These are phyloP conservation scores for Silene noctiflora DNA, from an alignment of 179 eudicot species.

Conservation along the genomic window DNA sequence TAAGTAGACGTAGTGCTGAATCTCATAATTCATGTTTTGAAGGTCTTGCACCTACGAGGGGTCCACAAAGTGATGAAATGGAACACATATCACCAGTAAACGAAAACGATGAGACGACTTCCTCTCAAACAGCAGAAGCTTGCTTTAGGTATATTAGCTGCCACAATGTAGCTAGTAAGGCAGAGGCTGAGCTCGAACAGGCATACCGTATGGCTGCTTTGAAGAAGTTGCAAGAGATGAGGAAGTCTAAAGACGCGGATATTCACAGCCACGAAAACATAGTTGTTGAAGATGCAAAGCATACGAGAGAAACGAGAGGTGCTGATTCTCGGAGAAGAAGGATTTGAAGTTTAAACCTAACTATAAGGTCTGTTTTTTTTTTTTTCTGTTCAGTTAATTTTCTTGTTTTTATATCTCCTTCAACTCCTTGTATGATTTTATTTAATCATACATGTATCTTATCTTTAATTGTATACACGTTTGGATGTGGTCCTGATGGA, in stretches of 20 bases:
- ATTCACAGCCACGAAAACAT: neutral
- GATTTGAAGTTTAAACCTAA: neutral
- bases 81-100: neutral
- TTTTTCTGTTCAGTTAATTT: too few species aligned
- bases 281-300: constrained; percentile 5
- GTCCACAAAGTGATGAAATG: neutral
- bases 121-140: constrained; percentile 8
- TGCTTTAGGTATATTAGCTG: too few species aligned
- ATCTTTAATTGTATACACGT: too few species aligned
- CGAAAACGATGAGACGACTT: neutral
- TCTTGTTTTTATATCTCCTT: neutral
- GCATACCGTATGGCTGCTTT: constrained; percentile 37
- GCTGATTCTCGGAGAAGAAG: neutral
- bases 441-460: neutral
- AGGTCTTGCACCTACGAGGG: constrained; percentile 3
- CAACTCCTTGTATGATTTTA: neutral
- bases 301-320: neutral
- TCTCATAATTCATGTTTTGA: neutral
- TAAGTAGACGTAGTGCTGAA: constrained; percentile 10
- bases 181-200: constrained; percentile 27
- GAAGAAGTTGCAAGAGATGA: constrained; percentile 36
- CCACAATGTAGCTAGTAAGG: too few species aligned
- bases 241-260: constrained; percentile 17
- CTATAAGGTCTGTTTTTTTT: neutral
- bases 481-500: neutral